Base-by-base conservation (phyloP, 2,329 filamentous ascomycete genomes). In the Aspergillus sp. region DNA sequence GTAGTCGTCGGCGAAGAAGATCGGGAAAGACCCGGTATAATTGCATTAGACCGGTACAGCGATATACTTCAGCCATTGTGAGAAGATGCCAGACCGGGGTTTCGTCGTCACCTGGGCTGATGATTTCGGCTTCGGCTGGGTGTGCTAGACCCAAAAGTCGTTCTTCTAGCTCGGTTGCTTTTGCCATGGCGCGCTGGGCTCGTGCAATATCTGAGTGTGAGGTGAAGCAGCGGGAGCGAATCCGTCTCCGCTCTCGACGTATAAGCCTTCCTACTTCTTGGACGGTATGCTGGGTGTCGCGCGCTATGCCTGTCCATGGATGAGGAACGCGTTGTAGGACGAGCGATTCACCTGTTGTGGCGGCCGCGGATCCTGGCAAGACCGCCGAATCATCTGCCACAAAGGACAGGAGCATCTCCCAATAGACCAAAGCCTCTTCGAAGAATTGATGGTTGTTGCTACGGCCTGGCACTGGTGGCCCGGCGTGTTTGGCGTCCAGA, bases 351-450 rank as follows among this genome's bases (percentile, higher is more conserved):
- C 41, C 64, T 7, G 62, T 63, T 17, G 66, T 67, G 3, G 66
- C 61, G 15, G 65, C 53, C 10, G 62, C 50, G 19, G 60, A 58
- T 1, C 70, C 66, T 1, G 72, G 71, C 10, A 70, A 48, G 5
- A 70, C 63, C 27, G 72, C 63, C 0, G 69, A 74, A 53, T 77
- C 78, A 64, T 78, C 81, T 17, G 73, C 67, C 23, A 85, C 81
- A 63, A 84, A 85, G 0, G 82, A 82, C 53, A 84, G 79, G 3
- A 84, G 75, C 83, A 85, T 85, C 64, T 85, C 83, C 83, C 83
- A 86, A 63, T 85, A 84, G 53, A 85, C 80, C 42, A 85, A 71
- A 21, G 82, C 81, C 66, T 85, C 82, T 61, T 84, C 79, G 63
- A 84, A 84, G 67, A 86, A 86, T 32, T 81, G 78, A 19, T 82